These are phyloP conservation scores for Fraxinus paxiana DNA, from an alignment of 305 asterid genomes.

Conservation along the genomic window DNA sequence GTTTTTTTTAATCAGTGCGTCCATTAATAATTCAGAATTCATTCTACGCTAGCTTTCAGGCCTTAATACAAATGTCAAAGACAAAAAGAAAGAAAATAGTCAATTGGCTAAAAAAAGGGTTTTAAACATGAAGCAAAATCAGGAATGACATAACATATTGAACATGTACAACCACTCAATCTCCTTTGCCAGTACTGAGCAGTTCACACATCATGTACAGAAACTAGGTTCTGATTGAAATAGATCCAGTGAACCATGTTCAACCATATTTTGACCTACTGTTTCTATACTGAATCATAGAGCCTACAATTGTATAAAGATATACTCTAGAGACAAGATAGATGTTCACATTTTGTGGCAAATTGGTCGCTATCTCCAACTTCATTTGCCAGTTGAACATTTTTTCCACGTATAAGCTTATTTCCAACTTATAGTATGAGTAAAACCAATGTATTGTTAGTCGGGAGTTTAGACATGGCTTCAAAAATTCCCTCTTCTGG, in stretches of 20 bases:
- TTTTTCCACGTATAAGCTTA: not conserved
- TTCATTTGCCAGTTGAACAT: not conserved
- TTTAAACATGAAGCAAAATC: not conserved
- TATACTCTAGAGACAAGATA: slow-evolving; percentile 26
- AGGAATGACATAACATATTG: not conserved
- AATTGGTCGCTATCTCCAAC: slow-evolving; percentile 2
- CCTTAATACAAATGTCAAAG: not conserved
- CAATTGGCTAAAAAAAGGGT: not conserved
- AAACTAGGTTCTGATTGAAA: slow-evolving; percentile 23
- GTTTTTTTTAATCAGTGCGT: not conserved
- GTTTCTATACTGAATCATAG: slow-evolving; percentile 14
- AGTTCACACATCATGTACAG: slow-evolving; percentile 28
- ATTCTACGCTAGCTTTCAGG: too few relatives aligned
- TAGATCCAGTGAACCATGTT: slow-evolving; percentile 23
- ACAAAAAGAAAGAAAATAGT: not conserved
- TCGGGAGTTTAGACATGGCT: slow-evolving; percentile 25
- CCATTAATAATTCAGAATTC: too few relatives aligned
- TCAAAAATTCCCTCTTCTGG: slow-evolving; percentile 37
- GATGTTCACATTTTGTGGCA: slow-evolving; percentile 22
- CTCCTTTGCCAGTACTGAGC: slow-evolving; percentile 14
- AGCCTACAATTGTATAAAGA: slow-evolving; percentile 31
- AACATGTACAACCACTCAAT: slow-evolving; percentile 16
- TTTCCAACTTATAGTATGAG: slow-evolving; percentile 12
- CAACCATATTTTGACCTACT: not conserved
- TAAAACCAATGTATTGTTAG: slow-evolving; percentile 1